Evolutionary conservation across 805 yeast species (phyloP), one percentile per base, ranked within the genome.

Genomic region (Priceomyces castillae): DNA sequence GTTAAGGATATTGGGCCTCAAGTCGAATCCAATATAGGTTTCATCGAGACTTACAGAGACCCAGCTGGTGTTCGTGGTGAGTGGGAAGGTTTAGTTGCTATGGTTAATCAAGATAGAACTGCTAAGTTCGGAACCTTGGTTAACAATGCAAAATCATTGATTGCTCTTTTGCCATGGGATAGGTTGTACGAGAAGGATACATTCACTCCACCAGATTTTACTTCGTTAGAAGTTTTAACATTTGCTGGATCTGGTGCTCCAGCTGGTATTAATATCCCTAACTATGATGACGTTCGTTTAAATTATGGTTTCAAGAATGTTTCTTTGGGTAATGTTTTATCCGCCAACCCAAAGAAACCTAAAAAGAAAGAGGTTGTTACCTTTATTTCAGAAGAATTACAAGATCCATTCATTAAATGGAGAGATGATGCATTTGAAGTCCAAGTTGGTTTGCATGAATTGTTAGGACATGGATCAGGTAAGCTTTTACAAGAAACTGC

Each of bases 131-230:
- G 83, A 20, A 71, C 70, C 9, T 72, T 89, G 50, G 96, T 89
- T 19, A 63, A 69, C 15, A 73, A 73, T 46, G 96, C 96, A 12
- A 75, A 79, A 36, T 64, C 69, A 9, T 86, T 80, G 58, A 85
- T 89, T 48, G 48, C 71, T 2, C 64, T 77, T 51, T 74, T 89
- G 52, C 96, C 97, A 22, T 89, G 97, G 97, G 76, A 75, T 46
- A 61, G 69, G 44, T 77, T 74, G 18, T 88, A 73, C 58, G 97
- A 89, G 64, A 89, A 89, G 64, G 94, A 86, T 58, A 74, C 58
- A n/a, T 89, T 89, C 64, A 83, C 87, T 39, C 92, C 96, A 19
- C 97, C 97, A 16, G 97, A 89, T 64, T 89, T 89, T 67, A 87
- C 96, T 3, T 86, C 95, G 1, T 73, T 89, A 54, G 97, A 89